These are phyloP conservation scores for Aspergillus terreus DNA, from an alignment of 2,329 filamentous ascomycete species.

Conservation along the genomic window DNA sequence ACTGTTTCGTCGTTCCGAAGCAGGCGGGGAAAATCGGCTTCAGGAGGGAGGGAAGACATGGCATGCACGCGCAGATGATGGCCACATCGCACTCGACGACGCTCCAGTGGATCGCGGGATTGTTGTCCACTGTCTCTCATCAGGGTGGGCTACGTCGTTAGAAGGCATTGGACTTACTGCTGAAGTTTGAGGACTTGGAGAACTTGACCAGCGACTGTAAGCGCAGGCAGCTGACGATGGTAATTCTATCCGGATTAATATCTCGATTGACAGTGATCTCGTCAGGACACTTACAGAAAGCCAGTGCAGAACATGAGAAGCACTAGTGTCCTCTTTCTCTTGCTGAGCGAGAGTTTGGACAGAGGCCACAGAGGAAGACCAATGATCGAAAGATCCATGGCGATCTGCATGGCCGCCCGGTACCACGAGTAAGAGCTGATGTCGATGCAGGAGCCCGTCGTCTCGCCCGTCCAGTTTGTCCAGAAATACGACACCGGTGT, in stretches of 20 bases:
- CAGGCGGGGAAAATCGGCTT: conserved; percentile 15
- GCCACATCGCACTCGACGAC: conserved; percentile 42
- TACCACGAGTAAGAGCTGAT: conserved; percentile 50
- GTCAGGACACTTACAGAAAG: conserved; percentile 31
- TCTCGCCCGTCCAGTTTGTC: conserved; percentile 50
- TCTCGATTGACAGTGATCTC: not conserved
- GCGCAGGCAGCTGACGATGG: conserved; percentile 40
- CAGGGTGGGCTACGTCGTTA: not conserved
- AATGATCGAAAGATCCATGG: conserved; percentile 52
- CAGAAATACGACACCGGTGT: conserved; percentile 47
- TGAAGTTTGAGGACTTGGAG: conserved; percentile 37
- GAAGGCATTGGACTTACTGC: conserved; percentile 18
- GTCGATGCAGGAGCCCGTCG: conserved; percentile 48
- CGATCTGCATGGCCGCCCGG: conserved; percentile 53
- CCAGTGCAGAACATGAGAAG: conserved; percentile 52
- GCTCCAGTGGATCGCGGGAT: conserved; percentile 40
- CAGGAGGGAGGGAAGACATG: conserved; percentile 29
- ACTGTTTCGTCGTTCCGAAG: conserved; percentile 2
- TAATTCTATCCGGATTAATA: conserved; percentile 29
- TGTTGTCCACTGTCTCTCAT: conserved; percentile 31
- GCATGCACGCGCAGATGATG: conserved; percentile 46
- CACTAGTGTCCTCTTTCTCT: conserved; percentile 50
- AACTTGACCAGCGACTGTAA: conserved; percentile 40
- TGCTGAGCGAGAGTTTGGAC: conserved; percentile 40
- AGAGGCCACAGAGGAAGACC: conserved; percentile 49